Percentiles rank a stretch among this genome's conserved stretches.
phyloP scores from a whole-genome alignment of 805 yeast species.

The Starmerella kuoi region DNA sequence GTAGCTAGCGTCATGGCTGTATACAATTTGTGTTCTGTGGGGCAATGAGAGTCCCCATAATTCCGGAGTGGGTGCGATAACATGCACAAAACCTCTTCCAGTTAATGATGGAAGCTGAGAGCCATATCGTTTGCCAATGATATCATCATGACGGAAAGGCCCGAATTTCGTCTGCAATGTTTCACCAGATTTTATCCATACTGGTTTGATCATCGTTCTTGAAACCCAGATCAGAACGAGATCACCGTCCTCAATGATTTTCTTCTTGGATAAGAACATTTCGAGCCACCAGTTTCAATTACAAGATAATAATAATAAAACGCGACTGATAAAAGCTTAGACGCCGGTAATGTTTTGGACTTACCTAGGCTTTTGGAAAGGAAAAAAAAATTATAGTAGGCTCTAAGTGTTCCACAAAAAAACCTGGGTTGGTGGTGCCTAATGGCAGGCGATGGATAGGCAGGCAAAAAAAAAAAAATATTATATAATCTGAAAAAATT shows the following conservation, averaged over 20 bases:
- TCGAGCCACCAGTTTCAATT: too few species aligned
- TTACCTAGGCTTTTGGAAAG: too few species aligned
- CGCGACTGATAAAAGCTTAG: too few species aligned
- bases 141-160: constrained; percentile 65
- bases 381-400: too few species aligned
- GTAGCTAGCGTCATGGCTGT: constrained; percentile 88
- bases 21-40: constrained; percentile 94
- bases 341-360: too few species aligned
- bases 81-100: constrained; percentile 67
- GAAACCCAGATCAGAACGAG: constrained; percentile 77
- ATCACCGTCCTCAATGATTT: constrained; percentile 70
- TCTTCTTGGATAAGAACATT: constrained; percentile 32
- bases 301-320: too few species aligned
- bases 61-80: constrained; percentile 87
- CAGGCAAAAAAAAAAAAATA: background rate
- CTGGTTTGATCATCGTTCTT: constrained; percentile 66
- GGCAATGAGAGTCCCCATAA: constrained; percentile 93
- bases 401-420: too few species aligned
- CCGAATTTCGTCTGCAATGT: constrained; percentile 79
- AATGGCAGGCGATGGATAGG: too few species aligned
- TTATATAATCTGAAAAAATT: background rate
- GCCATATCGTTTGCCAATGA: constrained; percentile 76
- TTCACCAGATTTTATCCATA: constrained; percentile 47
- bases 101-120: constrained; percentile 62
- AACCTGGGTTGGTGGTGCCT: too few species aligned